Base-by-base conservation (phyloP, 225 moss, liverwort and hornwort genomes). In the Pseudoscleropodium purum region DNA sequence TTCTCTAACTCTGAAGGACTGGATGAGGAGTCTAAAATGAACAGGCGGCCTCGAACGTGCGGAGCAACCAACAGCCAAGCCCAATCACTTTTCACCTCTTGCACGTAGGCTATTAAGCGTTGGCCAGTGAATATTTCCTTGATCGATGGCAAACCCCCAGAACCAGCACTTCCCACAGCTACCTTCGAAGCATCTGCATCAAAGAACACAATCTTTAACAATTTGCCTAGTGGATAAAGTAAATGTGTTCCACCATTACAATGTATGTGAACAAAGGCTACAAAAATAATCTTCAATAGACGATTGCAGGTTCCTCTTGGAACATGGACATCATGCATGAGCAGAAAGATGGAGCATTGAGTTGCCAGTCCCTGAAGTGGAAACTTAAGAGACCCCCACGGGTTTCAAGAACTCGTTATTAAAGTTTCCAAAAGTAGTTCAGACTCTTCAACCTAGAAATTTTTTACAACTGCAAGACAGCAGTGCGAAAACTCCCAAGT, bases 11-110 rank as follows among this genome's bases (percentile, higher is more conserved):
- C 97, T 47, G 91, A 92, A 77, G 95, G 97, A 70, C 89, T 68
- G 23, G 88, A 91, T 41, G 97, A 99, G 62, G 95, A 97, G 80
- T 99, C 99, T 64, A 99, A 92, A 73, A 96, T 54, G 88, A 92
- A 95, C 36, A 99, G 72, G 49, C 99, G 95, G 72, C 99, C 97
- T 88, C 97, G 94, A 72, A 99, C 88, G 75, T 97, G 96, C 30
- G 94, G 97, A 45, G 93, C 94, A 87, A 99, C 92, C 85, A 94
- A 24, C 72, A 99, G 90, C 99, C 99, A 99, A 87, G 95, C 99
- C 91, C 91, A 95, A 33, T 97, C 95, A 59, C 92, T 94, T 61
- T 92, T 91, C 78, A 97, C 84, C 81, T 96, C 96, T 92, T 97
- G 96, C 59, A 99, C 96, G 91, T 94, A 97, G 39, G 94, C 94